phyloP scores from a whole-genome alignment of 768 basidiomycete species.

The Pisolithus orientalis region DNA sequence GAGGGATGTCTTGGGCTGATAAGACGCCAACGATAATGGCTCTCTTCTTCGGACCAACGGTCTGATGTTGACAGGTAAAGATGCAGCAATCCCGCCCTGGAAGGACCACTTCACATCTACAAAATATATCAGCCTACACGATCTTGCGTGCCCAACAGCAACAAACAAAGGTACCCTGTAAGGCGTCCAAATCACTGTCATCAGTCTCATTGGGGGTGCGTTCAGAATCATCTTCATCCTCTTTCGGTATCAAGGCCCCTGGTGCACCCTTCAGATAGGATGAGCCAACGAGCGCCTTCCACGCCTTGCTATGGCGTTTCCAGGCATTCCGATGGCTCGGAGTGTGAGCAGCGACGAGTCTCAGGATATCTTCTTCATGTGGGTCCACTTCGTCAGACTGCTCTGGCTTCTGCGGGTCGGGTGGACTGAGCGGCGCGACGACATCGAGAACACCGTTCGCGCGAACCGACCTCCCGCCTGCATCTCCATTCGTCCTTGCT shows the following conservation, averaged over 20 bases:
- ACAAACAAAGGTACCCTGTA: slow-evolving; percentile 17
- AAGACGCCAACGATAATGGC: slow-evolving; percentile 48
- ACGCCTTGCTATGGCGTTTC: slow-evolving; percentile 57
- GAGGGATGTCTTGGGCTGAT: slow-evolving; percentile 46
- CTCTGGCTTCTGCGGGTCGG: slow-evolving; percentile 10
- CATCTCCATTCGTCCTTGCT: slow-evolving; percentile 4
- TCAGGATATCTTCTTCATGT: slow-evolving; percentile 48
- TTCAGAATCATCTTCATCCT: slow-evolving; percentile 25
- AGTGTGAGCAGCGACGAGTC: slow-evolving; percentile 60
- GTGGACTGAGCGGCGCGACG: not conserved
- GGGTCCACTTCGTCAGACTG: slow-evolving; percentile 26
- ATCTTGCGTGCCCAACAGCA: not conserved
- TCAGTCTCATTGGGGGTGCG: slow-evolving; percentile 12
- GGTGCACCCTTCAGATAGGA: slow-evolving; percentile 21
- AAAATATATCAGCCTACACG: slow-evolving; percentile 5
- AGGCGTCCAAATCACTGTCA: slow-evolving; percentile 20
- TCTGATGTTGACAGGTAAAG: slow-evolving; percentile 58
- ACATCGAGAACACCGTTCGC: slow-evolving; percentile 1
- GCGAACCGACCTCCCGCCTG: not conserved
- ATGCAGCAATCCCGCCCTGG: slow-evolving; percentile 38
- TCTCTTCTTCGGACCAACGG: slow-evolving; percentile 31
- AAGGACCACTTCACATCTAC: slow-evolving; percentile 21
- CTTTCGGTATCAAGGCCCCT: slow-evolving; percentile 30
- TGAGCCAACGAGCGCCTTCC: slow-evolving; percentile 50
- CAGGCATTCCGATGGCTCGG: slow-evolving; percentile 71